Base-by-base conservation (phyloP, 129 eudicot species). In the Heracleum sosnowskyi region DNA sequence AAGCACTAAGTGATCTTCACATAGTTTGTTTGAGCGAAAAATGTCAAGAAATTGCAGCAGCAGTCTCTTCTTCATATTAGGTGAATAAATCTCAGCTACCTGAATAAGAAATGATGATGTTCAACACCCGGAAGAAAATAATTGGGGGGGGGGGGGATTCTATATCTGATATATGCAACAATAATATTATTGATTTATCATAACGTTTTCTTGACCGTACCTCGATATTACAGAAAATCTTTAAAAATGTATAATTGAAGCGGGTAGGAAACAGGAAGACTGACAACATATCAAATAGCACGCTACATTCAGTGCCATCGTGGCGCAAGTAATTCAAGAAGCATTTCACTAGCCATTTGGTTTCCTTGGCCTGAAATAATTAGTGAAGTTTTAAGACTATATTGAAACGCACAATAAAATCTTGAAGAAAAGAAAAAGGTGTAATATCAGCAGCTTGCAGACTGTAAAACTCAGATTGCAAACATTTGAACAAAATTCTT, bases 271-370 rank as follows among this genome's bases (percentile, higher is more conserved):
- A 80, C 76, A 95, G 84, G 85, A 91, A 95, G 84, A 95, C 90
- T 74, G 96, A 89, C 13, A 90, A 91, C 49, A 91, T 88, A 80
- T 95, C 97, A 74, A 91, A 91, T 69, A 95, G 90, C 74, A 95
- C 96, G 83, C 90, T 87, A 81, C 84, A 96, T 86, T 95, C 98
- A 72, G 83, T 78, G 84, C 79, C 87, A 82, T 95, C 97, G 85
- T 91, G 94, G 46, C 97, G 89, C 80, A 95, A 75, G 84, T 95
- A 91, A 84, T 95, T 95, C 82, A 95, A 86, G 78, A 91, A 95
- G 89, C 98, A 95, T 82, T 95, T 95, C 77, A 95, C 91, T 46
- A 95, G 90, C 98, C 98, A 91, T 77, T 95, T 95, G 90, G 96
- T 95, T 85, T 95, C 98, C 82, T 91, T 95, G 36, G 90, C 97